Percentiles rank a stretch among this genome's conserved stretches.
These are phyloP conservation scores for Vitis rupestris DNA, from an alignment of 164 flowering plant genomes.

Conservation along the genomic window DNA sequence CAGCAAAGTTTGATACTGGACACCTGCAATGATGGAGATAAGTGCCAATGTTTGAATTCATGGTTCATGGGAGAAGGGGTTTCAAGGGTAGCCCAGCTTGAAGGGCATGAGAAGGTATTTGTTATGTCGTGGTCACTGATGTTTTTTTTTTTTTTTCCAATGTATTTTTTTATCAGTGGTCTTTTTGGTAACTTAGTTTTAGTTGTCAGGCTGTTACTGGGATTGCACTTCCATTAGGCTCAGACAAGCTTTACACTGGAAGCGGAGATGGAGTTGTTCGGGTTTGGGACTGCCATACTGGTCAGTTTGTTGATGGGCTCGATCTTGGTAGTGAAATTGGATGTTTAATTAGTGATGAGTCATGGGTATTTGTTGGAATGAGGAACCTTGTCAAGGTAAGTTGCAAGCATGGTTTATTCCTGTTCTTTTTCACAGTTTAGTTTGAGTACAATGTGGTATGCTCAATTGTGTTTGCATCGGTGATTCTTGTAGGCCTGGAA, in stretches of 20 bases:
- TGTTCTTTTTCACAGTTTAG: no score
- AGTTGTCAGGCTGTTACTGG: constrained; percentile 22
- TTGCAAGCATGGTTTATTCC: no score
- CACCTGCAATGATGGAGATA: constrained; percentile 16
- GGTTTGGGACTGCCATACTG: constrained; percentile 29
- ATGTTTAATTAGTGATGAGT: constrained; percentile 34
- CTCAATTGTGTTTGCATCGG: no score
- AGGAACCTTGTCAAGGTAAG: constrained; percentile 31
- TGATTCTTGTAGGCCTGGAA: no score
- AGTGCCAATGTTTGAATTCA: constrained; percentile 38
- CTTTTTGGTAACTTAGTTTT: not conserved
- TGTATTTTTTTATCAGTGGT: not conserved
- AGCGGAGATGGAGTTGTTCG: constrained; percentile 27
- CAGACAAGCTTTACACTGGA: constrained; percentile 22
- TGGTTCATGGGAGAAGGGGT: constrained; percentile 35
- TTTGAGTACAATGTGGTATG: no score
- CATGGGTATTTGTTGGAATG: constrained; percentile 45
- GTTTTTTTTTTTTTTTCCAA: not conserved
- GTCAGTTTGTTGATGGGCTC: constrained; percentile 20
- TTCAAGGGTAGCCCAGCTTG: constrained; percentile 28
- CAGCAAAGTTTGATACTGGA: no score
- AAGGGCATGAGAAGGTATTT: constrained; percentile 42
- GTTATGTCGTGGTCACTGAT: not conserved
- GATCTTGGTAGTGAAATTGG: constrained; percentile 28
- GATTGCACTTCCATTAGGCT: constrained; percentile 24